phyloP scores from a whole-genome alignment of 2,329 filamentous ascomycete genomes.

The Trichoderma harzianum region DNA sequence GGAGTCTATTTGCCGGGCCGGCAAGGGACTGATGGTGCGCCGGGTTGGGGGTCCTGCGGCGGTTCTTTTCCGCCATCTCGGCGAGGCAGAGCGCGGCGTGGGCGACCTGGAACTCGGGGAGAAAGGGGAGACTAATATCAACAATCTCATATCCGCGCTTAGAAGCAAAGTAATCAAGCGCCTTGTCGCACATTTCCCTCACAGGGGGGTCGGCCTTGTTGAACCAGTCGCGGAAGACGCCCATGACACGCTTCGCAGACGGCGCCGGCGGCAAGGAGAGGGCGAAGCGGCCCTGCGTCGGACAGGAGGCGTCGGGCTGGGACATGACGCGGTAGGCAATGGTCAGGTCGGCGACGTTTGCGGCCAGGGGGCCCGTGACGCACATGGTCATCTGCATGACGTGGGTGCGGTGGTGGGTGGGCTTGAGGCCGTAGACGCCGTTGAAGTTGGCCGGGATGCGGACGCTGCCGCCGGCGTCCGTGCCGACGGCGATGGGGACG shows the following conservation, averaged over 20 bases:
- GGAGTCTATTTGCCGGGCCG: slow-evolving; percentile 64
- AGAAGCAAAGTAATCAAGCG: slow-evolving; percentile 56
- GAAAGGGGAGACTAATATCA: slow-evolving; percentile 62
- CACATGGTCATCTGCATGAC: slow-evolving; percentile 52
- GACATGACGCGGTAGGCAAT: slow-evolving; percentile 80
- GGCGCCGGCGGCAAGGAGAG: slow-evolving; percentile 47
- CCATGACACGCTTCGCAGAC: slow-evolving; percentile 59
- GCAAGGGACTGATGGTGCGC: slow-evolving; percentile 53
- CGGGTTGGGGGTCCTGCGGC: slow-evolving; percentile 41
- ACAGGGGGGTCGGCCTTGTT: slow-evolving; percentile 58
- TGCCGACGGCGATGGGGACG: slow-evolving; percentile 71
- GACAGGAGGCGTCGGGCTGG: slow-evolving; percentile 63
- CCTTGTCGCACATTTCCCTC: slow-evolving; percentile 55
- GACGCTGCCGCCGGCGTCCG: slow-evolving; percentile 72
- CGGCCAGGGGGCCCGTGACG: slow-evolving; percentile 72
- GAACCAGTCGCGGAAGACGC: slow-evolving; percentile 59
- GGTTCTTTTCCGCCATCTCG: slow-evolving; percentile 57
- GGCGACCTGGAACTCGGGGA: slow-evolving; percentile 70
- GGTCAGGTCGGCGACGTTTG: slow-evolving; percentile 72
- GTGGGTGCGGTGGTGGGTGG: slow-evolving; percentile 68
- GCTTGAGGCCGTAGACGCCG: slow-evolving; percentile 77
- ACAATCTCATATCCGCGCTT: slow-evolving; percentile 48
- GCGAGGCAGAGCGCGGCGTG: slow-evolving; percentile 75
- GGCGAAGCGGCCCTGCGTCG: slow-evolving; percentile 60
- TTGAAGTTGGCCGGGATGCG: slow-evolving; percentile 74